A percentile compares a stretch with the other conserved stretches of the same genome.
Conservation (phyloP, 805 yeast genomes). For the Yarrowia phangngaensis region DNA sequence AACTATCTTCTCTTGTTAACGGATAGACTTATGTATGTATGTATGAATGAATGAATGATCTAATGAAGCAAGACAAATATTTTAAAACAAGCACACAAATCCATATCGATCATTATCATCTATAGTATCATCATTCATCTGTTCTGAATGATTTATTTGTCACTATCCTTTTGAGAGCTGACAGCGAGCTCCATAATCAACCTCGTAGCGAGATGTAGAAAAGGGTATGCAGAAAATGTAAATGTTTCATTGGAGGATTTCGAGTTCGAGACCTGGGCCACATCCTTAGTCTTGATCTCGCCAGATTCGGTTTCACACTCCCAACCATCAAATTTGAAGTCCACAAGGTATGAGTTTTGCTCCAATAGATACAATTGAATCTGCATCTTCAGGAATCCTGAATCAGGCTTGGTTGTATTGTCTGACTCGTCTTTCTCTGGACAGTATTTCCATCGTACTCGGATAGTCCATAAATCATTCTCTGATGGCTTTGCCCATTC, state of each 20-base stretch:
- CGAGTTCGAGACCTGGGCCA: conserved; percentile 27
- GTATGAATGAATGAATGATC: too few relatives aligned
- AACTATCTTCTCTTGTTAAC: too few relatives aligned
- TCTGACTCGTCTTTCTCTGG: conserved; percentile 38
- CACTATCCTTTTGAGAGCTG: conserved; percentile 57
- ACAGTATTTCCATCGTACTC: conserved; percentile 87
- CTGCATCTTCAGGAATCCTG: conserved; percentile 75
- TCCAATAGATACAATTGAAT: conserved; percentile 93
- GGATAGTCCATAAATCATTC: conserved; percentile 92
- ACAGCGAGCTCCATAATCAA: conserved; percentile 96
- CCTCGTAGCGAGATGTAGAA: conserved; percentile 84
- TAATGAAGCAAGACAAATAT: too few relatives aligned
- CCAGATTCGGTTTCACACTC: conserved; percentile 43
- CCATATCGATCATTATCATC: too few relatives aligned
- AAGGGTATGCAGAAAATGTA: conserved; percentile 93
- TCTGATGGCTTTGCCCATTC: conserved; percentile 96
- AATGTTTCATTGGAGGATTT: conserved; percentile 52
- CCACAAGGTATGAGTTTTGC: conserved; percentile 84
- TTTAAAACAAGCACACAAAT: too few relatives aligned
- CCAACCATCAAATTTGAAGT: conserved; percentile 98
- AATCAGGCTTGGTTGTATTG: conserved; percentile 21
- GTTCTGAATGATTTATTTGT: not conserved
- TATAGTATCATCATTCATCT: conserved; percentile 6
- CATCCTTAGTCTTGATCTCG: conserved; percentile 27
- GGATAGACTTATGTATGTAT: too few relatives aligned